A percentile compares a stretch with the other conserved stretches of the same genome.
These are phyloP conservation scores for Cucurbita pepo DNA, from an alignment of 306 rosid genomes.

Conservation along the genomic window DNA sequence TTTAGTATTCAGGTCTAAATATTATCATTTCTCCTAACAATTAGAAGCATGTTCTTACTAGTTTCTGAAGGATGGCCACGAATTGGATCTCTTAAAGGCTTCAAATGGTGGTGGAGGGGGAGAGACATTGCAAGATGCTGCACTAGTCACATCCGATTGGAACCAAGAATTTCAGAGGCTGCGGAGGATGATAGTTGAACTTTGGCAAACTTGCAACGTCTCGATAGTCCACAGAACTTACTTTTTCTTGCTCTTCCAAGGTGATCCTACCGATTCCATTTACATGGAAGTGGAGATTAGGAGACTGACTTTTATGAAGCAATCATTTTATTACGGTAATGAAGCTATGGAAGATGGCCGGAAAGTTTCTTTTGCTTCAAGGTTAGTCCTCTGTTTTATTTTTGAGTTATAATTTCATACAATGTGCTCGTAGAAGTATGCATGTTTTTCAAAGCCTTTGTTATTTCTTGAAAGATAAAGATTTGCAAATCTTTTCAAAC, in stretches of 20 bases:
- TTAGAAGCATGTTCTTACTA: conserved; percentile 15
- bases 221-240: conserved; percentile 92
- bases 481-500: no score
- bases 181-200: conserved; percentile 57
- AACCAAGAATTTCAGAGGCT: conserved; percentile 63
- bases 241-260: conserved; percentile 88
- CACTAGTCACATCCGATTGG: conserved; percentile 53
- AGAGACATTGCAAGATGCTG: conserved; percentile 41
- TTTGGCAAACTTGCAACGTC: conserved; percentile 79
- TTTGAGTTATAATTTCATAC: not conserved
- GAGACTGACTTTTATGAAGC: conserved; percentile 68
- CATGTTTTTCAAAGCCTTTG: no score
- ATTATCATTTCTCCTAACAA: not conserved
- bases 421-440: no score
- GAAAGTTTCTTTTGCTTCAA: conserved; percentile 48
- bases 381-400: conserved; percentile 28
- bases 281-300: conserved; percentile 90
- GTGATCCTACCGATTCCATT: conserved; percentile 80
- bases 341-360: conserved; percentile 36
- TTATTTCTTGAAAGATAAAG: no score
- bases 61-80: conserved; percentile 32
- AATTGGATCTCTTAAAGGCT: conserved; percentile 18
- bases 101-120: conserved; percentile 42
- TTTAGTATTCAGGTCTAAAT: not conserved
- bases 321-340: conserved; percentile 49